Base-by-base conservation (phyloP, 345 rosid genomes). In the Eucalyptus victrix region DNA sequence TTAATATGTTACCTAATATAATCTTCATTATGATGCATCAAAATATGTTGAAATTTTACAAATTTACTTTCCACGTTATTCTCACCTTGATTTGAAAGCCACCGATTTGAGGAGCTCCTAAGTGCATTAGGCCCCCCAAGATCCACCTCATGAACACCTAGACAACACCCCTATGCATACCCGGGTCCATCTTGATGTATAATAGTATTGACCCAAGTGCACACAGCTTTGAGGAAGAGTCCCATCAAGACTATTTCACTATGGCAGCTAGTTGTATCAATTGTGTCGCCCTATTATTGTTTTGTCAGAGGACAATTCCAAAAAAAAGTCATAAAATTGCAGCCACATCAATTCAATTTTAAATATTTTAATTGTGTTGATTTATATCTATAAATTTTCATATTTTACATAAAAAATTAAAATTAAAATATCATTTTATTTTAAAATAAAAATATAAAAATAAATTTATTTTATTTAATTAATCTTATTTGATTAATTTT, bases 331-430 rank as follows among this genome's bases (percentile, higher is more conserved):
- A 19, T 53, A 53, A 53, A 53, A 53, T 19, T 53, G 19, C 1
- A 1, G 12, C 4, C 3, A 24, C 28, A 24, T 56, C 6, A 23
- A 56, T 56, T 56, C 1, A 2, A 0, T 56, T 56, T 0, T 56
- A 56, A 56, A 56, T 53, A 8, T 53, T 53, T 53, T 19, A 53
- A 53, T 19, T 53, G 4, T 51, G 9, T 47, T 47, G 1, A 47
- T 47, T 45, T 45, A 45, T 10, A 47, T 47, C 14, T 47, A 47
- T 47, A 12, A 0, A 47, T 47, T 12, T 47, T 47, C 1, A 47
- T 5, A 47, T 47, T 47, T 47, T 47, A 4, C 49, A n/a, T n/a
- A n/a, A n/a, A n/a, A n/a, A n/a, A n/a, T n/a, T n/a, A n/a, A n/a
- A n/a, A n/a, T n/a, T n/a, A n/a, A n/a, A n/a, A n/a, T n/a, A n/a